Evolutionary conservation across 768 basidiomycete species (phyloP), one percentile per base, ranked within the genome.

Genomic region (Cystofilobasidium capitatum): DNA sequence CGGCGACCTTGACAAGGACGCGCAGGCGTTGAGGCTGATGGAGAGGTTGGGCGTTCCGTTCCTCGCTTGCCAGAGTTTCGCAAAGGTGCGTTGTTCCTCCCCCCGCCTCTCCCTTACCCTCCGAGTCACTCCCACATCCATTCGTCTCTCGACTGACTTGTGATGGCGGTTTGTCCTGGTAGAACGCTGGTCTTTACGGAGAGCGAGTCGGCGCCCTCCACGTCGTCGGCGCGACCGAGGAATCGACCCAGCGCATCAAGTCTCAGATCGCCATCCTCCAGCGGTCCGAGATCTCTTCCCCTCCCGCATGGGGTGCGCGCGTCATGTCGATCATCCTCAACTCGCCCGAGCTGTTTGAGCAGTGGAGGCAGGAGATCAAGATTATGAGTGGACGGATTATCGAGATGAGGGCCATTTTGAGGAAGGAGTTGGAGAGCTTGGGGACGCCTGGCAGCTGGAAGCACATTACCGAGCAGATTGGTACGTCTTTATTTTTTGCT

Each of bases 151-250:
- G 22, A 40, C 12, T 39, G 36, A n/a, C 17, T 54, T 47, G 33
- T 31, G n/a, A 17, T 10, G 20, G 33, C 49, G 22, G 5, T 42
- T 24, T 10, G 22, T n/a, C 39, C 24, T n/a, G 29, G 4, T 37
- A 94, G 82, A 94, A 94, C 75, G 91, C 91, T 33, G 94, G 93
- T 24, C 75, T 98, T 76, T 98, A 98, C 75, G 88, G 90, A 29
- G 91, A 98, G 78, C 89, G 93, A 14, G 84, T 94, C 51, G 93
- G 93, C 24, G 91, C 91, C n/a, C 80, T 98, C 69, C 92, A 96
- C 77, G 76, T 98, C 62, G 82, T 96, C 39, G 81, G 86, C 12
- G 77, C 81, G 44, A 78, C 80, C 70, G 76, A 81, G 72, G 89
- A 89, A 55, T 82, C 87, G 58, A 87, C 86, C 58, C 80, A 80